Evolutionary conservation across 108 stramenopile genomes (phyloP).

Genomic region (Licmophora abbreviata): DNA sequence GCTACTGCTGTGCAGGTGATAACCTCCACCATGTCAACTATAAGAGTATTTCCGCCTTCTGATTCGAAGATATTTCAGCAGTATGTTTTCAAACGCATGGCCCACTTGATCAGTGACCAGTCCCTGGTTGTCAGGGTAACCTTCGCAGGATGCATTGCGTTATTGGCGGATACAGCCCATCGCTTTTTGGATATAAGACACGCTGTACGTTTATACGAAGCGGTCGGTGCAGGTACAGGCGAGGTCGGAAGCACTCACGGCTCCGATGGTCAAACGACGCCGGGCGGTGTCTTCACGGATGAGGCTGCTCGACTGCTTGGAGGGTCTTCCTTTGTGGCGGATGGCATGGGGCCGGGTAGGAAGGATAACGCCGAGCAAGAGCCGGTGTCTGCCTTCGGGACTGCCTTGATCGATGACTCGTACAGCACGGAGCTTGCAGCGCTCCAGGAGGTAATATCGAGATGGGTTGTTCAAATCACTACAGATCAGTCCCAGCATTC

Average conservation of each 20-base stretch:
- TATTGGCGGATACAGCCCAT: constrained; percentile 75
- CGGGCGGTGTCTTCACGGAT: constrained; percentile 32
- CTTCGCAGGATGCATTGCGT: constrained; percentile 76
- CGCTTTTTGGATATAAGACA: constrained; percentile 88
- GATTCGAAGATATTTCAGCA: constrained; percentile 90
- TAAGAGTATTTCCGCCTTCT: constrained; percentile 81
- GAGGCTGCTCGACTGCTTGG: constrained; percentile 35
- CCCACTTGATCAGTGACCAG: constrained; percentile 79
- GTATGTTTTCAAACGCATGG: constrained; percentile 91
- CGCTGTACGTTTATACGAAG: constrained; percentile 71
- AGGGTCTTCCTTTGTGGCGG: constrained; percentile 3
- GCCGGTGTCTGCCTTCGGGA: constrained; percentile 13
- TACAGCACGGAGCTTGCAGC: constrained; percentile 74
- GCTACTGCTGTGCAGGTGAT: constrained; percentile 67
- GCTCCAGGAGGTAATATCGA: constrained; percentile 73
- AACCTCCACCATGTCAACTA: constrained; percentile 50
- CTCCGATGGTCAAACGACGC: constrained; percentile 2
- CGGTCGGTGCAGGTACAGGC: constrained; percentile 50
- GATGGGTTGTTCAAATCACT: constrained; percentile 82
- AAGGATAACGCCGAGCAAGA: constrained; percentile 1
- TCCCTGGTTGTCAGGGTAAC: constrained; percentile 76
- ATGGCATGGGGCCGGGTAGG: constrained; percentile 5
- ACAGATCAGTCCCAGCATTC: constrained; percentile 82
- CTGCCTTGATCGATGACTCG: constrained; percentile 38
- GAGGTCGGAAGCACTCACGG: neutral